These are phyloP conservation scores for Piloderma croceum DNA, from an alignment of 768 basidiomycete species.

Conservation along the genomic window DNA sequence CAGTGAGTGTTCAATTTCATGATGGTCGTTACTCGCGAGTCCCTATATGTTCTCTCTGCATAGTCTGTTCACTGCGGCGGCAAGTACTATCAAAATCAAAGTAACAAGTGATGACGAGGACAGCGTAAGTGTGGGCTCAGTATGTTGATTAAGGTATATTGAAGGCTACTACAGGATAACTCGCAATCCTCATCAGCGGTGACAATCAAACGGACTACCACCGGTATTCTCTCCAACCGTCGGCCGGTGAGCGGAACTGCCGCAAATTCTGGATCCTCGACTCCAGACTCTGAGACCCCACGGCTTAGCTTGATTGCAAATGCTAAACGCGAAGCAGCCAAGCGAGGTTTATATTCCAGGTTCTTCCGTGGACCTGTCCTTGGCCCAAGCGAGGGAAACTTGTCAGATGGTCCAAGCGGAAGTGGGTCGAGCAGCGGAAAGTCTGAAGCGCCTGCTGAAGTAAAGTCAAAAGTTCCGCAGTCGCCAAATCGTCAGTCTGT, in stretches of 20 bases:
- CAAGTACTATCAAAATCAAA: conserved; percentile 75
- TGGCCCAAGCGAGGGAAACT: conserved; percentile 36
- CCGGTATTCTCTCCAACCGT: conserved; percentile 72
- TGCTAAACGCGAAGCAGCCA: conserved; percentile 78
- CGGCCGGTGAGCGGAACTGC: conserved; percentile 50
- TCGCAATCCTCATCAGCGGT: conserved; percentile 10
- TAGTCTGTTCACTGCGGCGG: conserved; percentile 78
- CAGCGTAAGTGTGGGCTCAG: conserved; percentile 23
- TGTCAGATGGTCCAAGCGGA: too few relatives aligned
- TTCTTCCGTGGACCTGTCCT: conserved; percentile 79
- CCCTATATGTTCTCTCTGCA: neutral
- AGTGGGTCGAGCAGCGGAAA: too few relatives aligned
- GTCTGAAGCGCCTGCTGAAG: too few relatives aligned
- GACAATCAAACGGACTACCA: conserved; percentile 53
- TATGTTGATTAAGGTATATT: neutral
- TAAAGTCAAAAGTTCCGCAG: conserved; percentile 5
- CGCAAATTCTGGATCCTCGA: conserved; percentile 36
- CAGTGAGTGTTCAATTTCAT: conserved; percentile 53
- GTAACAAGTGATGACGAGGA: conserved; percentile 49
- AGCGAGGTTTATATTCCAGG: conserved; percentile 64
- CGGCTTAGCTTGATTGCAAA: conserved; percentile 49
- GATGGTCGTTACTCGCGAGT: conserved; percentile 1
- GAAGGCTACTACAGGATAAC: conserved; percentile 10
- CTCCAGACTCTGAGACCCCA: conserved; percentile 19
- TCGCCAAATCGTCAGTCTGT: neutral